These are phyloP conservation scores for Annona cherimola DNA, from an alignment of 164 flowering plant species.

Conservation along the genomic window DNA sequence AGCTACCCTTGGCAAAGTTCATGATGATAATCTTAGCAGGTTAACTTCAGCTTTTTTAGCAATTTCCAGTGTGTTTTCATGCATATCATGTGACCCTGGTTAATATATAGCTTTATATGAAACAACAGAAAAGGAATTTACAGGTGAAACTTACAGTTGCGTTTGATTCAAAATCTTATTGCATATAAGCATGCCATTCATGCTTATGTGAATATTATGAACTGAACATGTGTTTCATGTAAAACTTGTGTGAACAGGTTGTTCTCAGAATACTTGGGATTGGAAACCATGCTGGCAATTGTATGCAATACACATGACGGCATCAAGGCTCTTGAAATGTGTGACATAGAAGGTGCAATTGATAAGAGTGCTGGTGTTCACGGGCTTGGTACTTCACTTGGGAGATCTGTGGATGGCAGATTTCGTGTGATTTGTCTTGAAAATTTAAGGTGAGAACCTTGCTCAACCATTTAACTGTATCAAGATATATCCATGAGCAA, in stretches of 20 bases:
- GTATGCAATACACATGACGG: conserved; percentile 18
- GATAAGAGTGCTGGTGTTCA: conserved; percentile 13
- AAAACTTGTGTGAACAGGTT: conserved; percentile 35
- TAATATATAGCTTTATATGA: neutral
- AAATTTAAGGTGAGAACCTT: conserved; percentile 46
- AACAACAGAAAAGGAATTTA: neutral
- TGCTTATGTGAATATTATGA: neutral
- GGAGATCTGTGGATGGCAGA: conserved; percentile 52
- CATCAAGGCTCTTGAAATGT: conserved; percentile 15
- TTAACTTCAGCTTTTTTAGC: conserved; percentile 13
- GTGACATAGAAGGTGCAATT: conserved; percentile 9
- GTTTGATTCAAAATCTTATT: neutral
- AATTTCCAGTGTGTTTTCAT: neutral
- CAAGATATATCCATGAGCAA: neutral
- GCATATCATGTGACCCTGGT: neutral
- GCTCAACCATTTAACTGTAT: neutral
- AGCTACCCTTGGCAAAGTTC: conserved; percentile 70
- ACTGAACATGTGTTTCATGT: neutral
- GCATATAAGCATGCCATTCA: neutral
- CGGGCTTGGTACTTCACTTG: conserved; percentile 43
- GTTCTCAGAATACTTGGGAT: conserved; percentile 52
- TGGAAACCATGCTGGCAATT: conserved; percentile 17
- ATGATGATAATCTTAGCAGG: conserved; percentile 84
- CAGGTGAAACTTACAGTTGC: too few relatives aligned
- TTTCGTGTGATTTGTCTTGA: conserved; percentile 73